A percentile compares a stretch with the other conserved stretches of the same genome.
Conservation (phyloP, 1,139 yeast species). For the Pichia sp. region DNA sequence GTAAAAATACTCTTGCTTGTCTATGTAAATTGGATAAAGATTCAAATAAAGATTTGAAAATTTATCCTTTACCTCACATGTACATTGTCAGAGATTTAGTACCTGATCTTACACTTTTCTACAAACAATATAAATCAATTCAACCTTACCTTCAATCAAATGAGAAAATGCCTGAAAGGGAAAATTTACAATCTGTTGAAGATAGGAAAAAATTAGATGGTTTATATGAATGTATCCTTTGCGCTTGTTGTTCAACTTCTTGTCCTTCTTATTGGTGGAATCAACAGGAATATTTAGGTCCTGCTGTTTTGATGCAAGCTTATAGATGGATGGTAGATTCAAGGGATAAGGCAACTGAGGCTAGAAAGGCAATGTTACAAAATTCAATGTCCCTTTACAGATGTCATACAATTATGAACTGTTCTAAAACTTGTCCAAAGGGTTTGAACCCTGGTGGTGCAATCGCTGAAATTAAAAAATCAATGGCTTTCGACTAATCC, state of each 20-base stretch:
- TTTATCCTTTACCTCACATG: slow-evolving; percentile 98
- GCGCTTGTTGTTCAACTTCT: slow-evolving; percentile 98
- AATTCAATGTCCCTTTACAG: slow-evolving; percentile 97
- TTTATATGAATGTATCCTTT: slow-evolving; percentile 91
- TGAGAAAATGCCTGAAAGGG: slow-evolving; percentile 84
- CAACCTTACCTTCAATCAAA: slow-evolving; percentile 94
- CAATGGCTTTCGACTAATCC: slow-evolving; percentile 61
- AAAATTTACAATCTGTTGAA: slow-evolving; percentile 81
- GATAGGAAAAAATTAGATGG: slow-evolving; percentile 98
- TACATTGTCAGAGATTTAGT: slow-evolving; percentile 94
- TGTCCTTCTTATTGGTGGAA: slow-evolving; percentile 99
- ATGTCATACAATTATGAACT: slow-evolving; percentile 98
- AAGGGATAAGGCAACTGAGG: slow-evolving; percentile 80
- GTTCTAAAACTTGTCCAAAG: slow-evolving; percentile 97
- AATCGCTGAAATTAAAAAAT: slow-evolving; percentile 94
- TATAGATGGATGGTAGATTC: slow-evolving; percentile 98
- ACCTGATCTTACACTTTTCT: slow-evolving; percentile 94
- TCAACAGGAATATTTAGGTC: slow-evolving; percentile 97
- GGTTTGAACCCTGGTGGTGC: slow-evolving; percentile 98
- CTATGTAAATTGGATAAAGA: slow-evolving; percentile 88
- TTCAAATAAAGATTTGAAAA: slow-evolving; percentile 65
- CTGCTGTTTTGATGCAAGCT: slow-evolving; percentile 98
- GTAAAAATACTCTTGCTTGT: slow-evolving; percentile 94
- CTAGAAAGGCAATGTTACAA: slow-evolving; percentile 85
- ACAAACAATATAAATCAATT: slow-evolving; percentile 96